Base-by-base conservation (phyloP, 345 rosid species). In the Salix koriyanagi region DNA sequence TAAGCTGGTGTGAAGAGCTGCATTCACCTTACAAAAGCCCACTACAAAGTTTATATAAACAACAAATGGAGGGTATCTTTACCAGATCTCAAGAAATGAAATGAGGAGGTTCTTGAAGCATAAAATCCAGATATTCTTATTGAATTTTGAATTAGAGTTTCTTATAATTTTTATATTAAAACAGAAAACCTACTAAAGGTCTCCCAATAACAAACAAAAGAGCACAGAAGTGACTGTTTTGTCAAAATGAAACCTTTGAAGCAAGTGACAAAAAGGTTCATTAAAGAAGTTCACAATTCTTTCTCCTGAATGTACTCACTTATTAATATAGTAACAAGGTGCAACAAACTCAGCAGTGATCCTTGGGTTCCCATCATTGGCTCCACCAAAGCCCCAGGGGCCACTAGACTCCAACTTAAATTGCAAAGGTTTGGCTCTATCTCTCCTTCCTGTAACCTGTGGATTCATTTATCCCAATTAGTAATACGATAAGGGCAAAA, bases 381-480 rank as follows among this genome's bases (percentile, higher is more conserved):
- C 87, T 74, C 99, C 99, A 65, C 88, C 84, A 80, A 90, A 96
- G 76, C 97, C 99, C 98, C 97, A 92, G 34, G 90, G 89, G 18
- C 99, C 99, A 62, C 84, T 87, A 67, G 91, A 84, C 72, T 92
- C 97, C 85, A 96, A 73, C 85, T 93, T 91, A 76, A 96, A 96
- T 0, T 90, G 89, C 84, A 96, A 82, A 67, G 99, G 90, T 82
- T 93, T 96, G n/a, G 98, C 99, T 87, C 96, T 82, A 70, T 96
- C 99, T 81, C 98, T 92, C 87, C 98, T 96, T 78, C 99, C 98
- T 9, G 99, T 93, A 67, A 93, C 99, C 99, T 93, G 87, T 62
- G 52, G 70, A 67, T 67, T 44, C 70, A 79, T 58, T 52, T 74
- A 44, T 54, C 70, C 46, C 13, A 56, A 23, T 73, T 44, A 81